Evolutionary conservation across 2,329 filamentous ascomycete genomes (phyloP).

Genomic region (Fusarium pseudocircinatum): DNA sequence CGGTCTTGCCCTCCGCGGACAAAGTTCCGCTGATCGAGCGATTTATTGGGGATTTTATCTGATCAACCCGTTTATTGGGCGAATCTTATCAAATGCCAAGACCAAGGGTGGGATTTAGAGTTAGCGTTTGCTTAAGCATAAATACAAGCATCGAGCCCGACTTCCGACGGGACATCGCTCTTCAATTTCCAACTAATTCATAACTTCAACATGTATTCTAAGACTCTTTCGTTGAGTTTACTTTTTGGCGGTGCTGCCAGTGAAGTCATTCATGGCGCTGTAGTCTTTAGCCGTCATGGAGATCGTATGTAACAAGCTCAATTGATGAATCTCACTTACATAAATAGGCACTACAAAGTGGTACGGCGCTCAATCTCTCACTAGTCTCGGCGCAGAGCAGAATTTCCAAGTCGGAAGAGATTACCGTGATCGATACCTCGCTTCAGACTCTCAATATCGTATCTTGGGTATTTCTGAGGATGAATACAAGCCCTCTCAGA

Average conservation of each 20-base stretch:
- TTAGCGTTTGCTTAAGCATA: slow-evolving; percentile 15
- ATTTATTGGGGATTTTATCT: not conserved
- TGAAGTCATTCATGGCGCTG: slow-evolving; percentile 47
- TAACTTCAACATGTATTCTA: slow-evolving; percentile 1
- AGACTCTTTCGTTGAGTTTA: not conserved
- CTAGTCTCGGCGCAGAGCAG: slow-evolving; percentile 48
- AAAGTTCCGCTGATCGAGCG: not conserved
- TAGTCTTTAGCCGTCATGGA: slow-evolving; percentile 49
- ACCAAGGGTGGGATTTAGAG: not conserved
- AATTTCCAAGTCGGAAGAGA: slow-evolving; percentile 43
- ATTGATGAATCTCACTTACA: not conserved
- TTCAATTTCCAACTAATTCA: not conserved
- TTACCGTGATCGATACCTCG: slow-evolving; percentile 39
- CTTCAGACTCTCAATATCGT: slow-evolving; percentile 38
- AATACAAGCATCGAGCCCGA: slow-evolving; percentile 16
- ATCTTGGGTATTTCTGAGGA: slow-evolving; percentile 49
- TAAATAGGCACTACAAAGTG: slow-evolving; percentile 48
- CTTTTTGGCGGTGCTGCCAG: slow-evolving; percentile 26
- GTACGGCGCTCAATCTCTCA: slow-evolving; percentile 47
- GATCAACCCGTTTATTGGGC: not conserved
- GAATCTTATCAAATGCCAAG: slow-evolving; percentile 1
- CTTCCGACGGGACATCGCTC: not conserved
- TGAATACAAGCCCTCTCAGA: slow-evolving; percentile 45
- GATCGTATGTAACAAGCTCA: slow-evolving; percentile 39
- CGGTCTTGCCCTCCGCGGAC: not conserved